phyloP scores from a whole-genome alignment of 495 filamentous ascomycete species.

The Daldinia vernicosa region DNA sequence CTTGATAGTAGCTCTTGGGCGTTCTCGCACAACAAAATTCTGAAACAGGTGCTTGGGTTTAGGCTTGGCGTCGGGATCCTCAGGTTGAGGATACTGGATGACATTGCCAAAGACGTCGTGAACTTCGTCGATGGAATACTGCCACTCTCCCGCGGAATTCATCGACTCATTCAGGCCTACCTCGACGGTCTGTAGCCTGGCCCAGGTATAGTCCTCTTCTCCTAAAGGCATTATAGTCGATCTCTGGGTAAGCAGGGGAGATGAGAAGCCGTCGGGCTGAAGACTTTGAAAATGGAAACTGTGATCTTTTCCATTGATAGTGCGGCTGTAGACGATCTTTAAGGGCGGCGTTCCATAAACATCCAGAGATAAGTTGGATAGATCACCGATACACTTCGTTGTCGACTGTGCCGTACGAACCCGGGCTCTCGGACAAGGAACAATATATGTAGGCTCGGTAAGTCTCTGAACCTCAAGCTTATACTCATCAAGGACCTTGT shows the following conservation, averaged over 20 bases:
- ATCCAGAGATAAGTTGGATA: constrained; percentile 82
- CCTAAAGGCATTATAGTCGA: constrained; percentile 64
- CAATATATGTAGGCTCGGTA: constrained; percentile 78
- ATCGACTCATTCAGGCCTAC: constrained; percentile 91
- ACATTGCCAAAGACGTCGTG: constrained; percentile 88
- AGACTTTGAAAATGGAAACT: constrained; percentile 88
- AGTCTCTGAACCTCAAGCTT: constrained; percentile 87
- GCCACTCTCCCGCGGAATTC: constrained; percentile 77
- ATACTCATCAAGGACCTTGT: constrained; percentile 87
- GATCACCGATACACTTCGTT: constrained; percentile 79
- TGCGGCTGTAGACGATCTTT: constrained; percentile 87
- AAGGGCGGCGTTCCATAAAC: constrained; percentile 92
- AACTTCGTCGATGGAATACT: constrained; percentile 90
- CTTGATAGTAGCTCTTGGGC: constrained; percentile 73
- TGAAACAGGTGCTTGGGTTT: constrained; percentile 74
- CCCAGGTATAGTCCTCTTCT: constrained; percentile 80
- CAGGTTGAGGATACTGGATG: constrained; percentile 76
- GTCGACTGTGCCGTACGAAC: constrained; percentile 70
- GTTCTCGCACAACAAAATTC: constrained; percentile 83
- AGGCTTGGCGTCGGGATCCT: constrained; percentile 68
- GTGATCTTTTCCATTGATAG: constrained; percentile 77
- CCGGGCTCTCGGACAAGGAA: constrained; percentile 79
- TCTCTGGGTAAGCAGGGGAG: constrained; percentile 70
- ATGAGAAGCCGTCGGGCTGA: constrained; percentile 84
- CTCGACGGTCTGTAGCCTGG: constrained; percentile 72